These are phyloP conservation scores for Closterium sp. DNA, from an alignment of 139 green algal genomes.

Conservation along the genomic window DNA sequence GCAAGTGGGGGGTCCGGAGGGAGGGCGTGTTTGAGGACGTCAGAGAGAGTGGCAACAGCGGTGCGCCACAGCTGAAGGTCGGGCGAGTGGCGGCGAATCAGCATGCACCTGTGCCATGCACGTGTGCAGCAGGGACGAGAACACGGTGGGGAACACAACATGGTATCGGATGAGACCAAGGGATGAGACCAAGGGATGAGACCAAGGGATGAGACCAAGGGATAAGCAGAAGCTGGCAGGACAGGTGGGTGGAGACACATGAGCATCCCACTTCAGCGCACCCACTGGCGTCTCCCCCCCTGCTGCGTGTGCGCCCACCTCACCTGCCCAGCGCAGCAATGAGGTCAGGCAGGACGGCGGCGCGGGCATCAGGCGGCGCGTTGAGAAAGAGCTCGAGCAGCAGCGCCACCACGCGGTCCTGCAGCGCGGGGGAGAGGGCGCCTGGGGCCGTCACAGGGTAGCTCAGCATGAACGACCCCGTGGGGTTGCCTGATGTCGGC, in stretches of 20 bases:
- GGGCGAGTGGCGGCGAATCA: constrained; percentile 21
- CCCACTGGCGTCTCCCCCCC: neutral
- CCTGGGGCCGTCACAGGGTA: constrained; percentile 31
- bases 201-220: too few relatives aligned
- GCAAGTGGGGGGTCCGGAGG: neutral
- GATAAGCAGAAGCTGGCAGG: neutral
- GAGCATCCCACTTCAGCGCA: too few relatives aligned
- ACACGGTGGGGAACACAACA: neutral
- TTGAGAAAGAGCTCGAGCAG: constrained; percentile 28
- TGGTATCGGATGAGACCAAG: neutral
- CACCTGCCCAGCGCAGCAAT: constrained; percentile 37
- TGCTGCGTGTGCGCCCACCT: neutral
- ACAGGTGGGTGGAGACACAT: too few relatives aligned
- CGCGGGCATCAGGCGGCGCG: constrained; percentile 11
- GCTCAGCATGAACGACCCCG: constrained; percentile 7
- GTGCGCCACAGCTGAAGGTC: constrained; percentile 41
- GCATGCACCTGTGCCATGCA: constrained; percentile 35
- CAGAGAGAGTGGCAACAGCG: constrained; percentile 2
- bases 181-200: constrained; percentile 1
- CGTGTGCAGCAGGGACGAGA: neutral
- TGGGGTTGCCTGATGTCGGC: neutral
- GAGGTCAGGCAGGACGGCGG: constrained; percentile 23
- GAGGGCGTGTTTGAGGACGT: constrained; percentile 28
- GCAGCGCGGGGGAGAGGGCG: constrained; percentile 40
- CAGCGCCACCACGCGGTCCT: constrained; percentile 33